Conservation (phyloP, 169 alveolate species). For the Cryptosporidium xiaoi region DNA sequence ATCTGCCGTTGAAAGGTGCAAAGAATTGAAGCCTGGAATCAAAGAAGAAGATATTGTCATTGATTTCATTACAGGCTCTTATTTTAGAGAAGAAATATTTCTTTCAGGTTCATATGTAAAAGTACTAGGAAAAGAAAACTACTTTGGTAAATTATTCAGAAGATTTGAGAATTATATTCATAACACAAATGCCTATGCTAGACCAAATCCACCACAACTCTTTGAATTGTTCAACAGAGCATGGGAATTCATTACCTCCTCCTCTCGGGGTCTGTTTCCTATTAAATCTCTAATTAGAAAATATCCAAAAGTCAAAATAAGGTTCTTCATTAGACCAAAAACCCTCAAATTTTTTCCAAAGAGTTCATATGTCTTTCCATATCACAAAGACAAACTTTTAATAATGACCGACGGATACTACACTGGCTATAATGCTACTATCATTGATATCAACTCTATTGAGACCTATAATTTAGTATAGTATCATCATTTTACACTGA, state of each 20-base stretch:
- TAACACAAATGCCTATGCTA: constrained; percentile 4
- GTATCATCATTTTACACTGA: too few relatives aligned
- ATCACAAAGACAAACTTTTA: constrained; percentile 44
- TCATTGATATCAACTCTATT: constrained; percentile 16
- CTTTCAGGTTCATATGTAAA: constrained; percentile 51
- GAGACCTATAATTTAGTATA: constrained; percentile 4
- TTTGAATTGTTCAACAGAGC: constrained; percentile 72
- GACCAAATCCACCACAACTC: constrained; percentile 68
- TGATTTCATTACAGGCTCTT: constrained; percentile 68
- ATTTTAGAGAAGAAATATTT: constrained; percentile 58
- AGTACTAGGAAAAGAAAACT: constrained; percentile 50
- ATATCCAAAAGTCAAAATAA: constrained; percentile 48
- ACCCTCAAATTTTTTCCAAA: constrained; percentile 70
- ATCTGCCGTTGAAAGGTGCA: constrained; percentile 68
- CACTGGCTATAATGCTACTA: constrained; percentile 53
- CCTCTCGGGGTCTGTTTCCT: constrained; percentile 66
- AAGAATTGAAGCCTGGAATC: constrained; percentile 50
- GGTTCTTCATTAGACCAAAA: constrained; percentile 59
- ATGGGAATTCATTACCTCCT: constrained; percentile 62
- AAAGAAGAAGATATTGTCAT: constrained; percentile 54
- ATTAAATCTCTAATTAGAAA: constrained; percentile 40
- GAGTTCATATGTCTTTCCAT: constrained; percentile 59
- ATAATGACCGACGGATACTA: constrained; percentile 61
- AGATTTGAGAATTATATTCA: constrained; percentile 39
- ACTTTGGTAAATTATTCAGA: constrained; percentile 46